Base-by-base conservation (phyloP, 345 rosid species). In the Cardamine occulta region DNA sequence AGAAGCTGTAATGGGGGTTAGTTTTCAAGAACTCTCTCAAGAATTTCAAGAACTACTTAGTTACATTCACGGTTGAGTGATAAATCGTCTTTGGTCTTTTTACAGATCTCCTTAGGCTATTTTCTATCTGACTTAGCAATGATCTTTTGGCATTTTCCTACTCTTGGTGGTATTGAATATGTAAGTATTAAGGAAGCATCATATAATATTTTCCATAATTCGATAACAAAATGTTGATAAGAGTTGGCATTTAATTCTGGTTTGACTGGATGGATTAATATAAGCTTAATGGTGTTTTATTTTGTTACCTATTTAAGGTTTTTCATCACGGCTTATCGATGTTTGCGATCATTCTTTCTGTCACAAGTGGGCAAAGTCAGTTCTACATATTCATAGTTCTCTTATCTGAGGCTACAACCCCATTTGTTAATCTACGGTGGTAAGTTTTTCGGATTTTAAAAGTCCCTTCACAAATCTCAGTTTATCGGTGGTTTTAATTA, bases 381-480 rank as follows among this genome's bases (percentile, higher is more conserved):
- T 77, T 90, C 64, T 93, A 93, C 68, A 90, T 93, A 76, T 84
- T 93, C 45, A 82, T 88, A 84, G 91, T 90, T 86, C 94, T 93
- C 72, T 81, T 93, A 74, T 72, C 96, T 2, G 95, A 93, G 76
- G 74, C 79, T 74, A 93, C 95, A 28, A 88, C 96, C 1, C 93
- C 95, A 5, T 93, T 90, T 72, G 88, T 93, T 28, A 93, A 93
- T 77, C 77, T 93, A 29, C 88, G 96, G 80, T 93, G 98, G 98
- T 93, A 83, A 70, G 74, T 32, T 66, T 52, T 47, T 47, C 4
- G 24, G 32, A 49, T 63, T 26, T 49, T 8, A 29, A 47, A 72
- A 35, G 32, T 44, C 54, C 14, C 62, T 14, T 64, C 23, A n/a
- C 11, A 29, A 32, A 51, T 40, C 19, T 48, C 35, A 23, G 31